Percentiles rank a stretch among this genome's conserved stretches.
These are phyloP conservation scores for Panellus pusillus DNA, from an alignment of 768 basidiomycete genomes.

Conservation along the genomic window DNA sequence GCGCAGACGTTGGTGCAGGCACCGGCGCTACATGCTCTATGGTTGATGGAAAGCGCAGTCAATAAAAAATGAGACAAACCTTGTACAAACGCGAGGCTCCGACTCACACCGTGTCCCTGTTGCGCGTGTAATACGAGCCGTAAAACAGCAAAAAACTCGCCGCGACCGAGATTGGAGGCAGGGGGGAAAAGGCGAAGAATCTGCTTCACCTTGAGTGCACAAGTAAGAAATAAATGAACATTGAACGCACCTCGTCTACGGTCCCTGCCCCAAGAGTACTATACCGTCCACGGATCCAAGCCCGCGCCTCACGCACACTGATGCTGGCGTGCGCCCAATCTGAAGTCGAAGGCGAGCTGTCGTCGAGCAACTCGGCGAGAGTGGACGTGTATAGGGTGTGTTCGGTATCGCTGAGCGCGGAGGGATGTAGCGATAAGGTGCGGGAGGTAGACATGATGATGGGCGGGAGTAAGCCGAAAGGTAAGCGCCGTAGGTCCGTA, in stretches of 20 bases:
- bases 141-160: conserved; percentile 54
- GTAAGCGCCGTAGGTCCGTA: too few species aligned
- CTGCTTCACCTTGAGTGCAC: conserved; percentile 8
- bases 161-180: conserved; percentile 40
- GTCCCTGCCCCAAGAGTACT: conserved; percentile 28
- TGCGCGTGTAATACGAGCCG: conserved; percentile 46
- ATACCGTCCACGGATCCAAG: conserved; percentile 56
- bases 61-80: conserved; percentile 33
- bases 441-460: conserved; percentile 17
- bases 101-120: conserved; percentile 41
- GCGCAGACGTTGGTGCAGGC: not conserved
- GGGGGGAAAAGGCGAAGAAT: conserved; percentile 39
- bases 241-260: conserved; percentile 2
- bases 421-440: conserved; percentile 48
- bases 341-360: conserved; percentile 7
- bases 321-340: conserved; percentile 33
- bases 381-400: conserved; percentile 47
- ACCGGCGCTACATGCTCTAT: not conserved
- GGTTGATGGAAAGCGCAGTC: not conserved
- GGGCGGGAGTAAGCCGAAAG: too few species aligned
- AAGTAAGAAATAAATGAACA: too few species aligned
- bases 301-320: conserved; percentile 47
- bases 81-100: conserved; percentile 49
- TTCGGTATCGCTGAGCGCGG: conserved; percentile 51
- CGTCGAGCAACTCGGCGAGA: conserved; percentile 32